Base-by-base conservation (phyloP, 2,329 filamentous ascomycete genomes). In the Colletotrichum sp. region DNA sequence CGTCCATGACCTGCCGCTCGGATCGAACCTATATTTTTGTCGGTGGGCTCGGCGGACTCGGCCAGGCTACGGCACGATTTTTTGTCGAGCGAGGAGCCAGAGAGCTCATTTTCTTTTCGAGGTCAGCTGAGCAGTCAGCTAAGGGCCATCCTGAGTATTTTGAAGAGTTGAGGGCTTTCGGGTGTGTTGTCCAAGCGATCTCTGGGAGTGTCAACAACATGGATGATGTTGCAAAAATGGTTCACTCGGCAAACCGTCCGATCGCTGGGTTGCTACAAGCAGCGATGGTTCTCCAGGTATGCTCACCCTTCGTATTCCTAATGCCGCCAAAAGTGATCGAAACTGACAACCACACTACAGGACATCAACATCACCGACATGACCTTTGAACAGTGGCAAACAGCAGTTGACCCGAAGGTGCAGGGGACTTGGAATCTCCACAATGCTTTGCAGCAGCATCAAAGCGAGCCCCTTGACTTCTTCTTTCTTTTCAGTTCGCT, bases 371-470 rank as follows among this genome's bases (percentile, higher is more conserved):
- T 87, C 24, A 78, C 81, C 4, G 79, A 83, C 28, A 87, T 88
- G 85, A 81, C 79, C 3, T 72, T 81, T 13, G 75, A 83, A 2
- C 79, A 85, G n/a, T 88, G 85, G 84, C 75, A 80, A 6, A 76
- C 78, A 2, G 79, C 83, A 4, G 78, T 86, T 4, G 76, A 76
- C 3, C 85, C 86, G 6, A 89, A 89, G 78, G 82, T 86, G 2
- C 69, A 80, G 12, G 87, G 86, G 7, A 85, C 85, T 6, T 84
- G 82, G 83, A 89, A 89, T 69, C 79, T 89, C 8, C 84, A 88
- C 76, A 66, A 82, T 30, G n/a, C 76, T 58, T 77, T 84, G 1
- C 43, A 72, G 1, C 43, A 73, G 26, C 8, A 65, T 8, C 67
- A 74, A 28, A 36, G 34, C 10, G 70, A 70, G 13, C 62, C 9